Evolutionary conservation across 441 rosid species (phyloP), one percentile per base, ranked within the genome.

Genomic region (Jatropha multifida): DNA sequence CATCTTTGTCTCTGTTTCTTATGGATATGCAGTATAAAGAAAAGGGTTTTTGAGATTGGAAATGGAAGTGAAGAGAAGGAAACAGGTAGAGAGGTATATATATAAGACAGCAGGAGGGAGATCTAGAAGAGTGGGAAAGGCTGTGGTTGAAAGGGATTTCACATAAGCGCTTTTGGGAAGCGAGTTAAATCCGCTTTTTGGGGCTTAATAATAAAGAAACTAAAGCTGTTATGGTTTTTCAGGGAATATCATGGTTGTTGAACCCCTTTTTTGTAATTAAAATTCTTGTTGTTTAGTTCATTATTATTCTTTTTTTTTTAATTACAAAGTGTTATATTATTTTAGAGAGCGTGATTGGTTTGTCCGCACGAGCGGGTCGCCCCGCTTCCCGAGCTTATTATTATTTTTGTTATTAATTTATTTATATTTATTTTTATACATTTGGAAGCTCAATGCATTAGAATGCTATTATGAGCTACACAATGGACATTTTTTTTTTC

Each of bases 321-420:
- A 38, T 74, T 64, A 65, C 66, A 17, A 41, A 59, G 20, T 48
- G 3, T 46, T 32, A 70, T 71, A 70, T 71, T 72, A 26, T 6
- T 70, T 18, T 37, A 27, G 64, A 41, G 74, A 65, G 92, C 83
- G 83, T 82, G 86, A 78, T 68, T 72, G 83, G 80, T 76, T 83
- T 80, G 83, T 79, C 83, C 85, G 88, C 93, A 89, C 91, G 94
- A 86, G 90, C 76, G 92, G 90, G 80, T 79, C 89, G 81, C 69
- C 74, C 72, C 87, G 80, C 84, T 84, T 88, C 83, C 86, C 85
- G 82, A 87, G 86, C 79, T 74, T 58, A 87, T 86, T 63, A 88
- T 86, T 54, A 17, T n/a, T 12, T 2, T 9, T 49, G 15, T 9
- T 49, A 7, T 49, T 49, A 49, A 49, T 7, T 49, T 4, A 42